Evolutionary conservation across 2,329 filamentous ascomycete species (phyloP).

Genomic region (Fonsecaea multimorphosa): DNA sequence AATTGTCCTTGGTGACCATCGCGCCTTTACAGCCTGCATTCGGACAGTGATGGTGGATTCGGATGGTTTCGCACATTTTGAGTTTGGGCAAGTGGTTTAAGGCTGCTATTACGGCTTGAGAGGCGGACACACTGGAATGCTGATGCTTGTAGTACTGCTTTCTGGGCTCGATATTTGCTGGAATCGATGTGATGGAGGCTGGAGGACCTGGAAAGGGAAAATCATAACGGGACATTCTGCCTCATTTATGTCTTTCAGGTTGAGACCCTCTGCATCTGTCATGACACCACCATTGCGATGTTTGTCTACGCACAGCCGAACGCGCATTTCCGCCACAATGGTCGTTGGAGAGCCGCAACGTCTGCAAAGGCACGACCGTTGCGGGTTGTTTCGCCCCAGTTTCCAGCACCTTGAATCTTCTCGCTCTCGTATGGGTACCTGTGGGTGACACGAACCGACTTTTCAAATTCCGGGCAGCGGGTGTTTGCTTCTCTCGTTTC

Average conservation of each 20-base stretch:
- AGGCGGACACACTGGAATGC: background rate
- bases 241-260: background rate
- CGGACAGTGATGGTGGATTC: conserved; percentile 25
- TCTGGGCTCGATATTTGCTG: background rate
- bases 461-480: background rate
- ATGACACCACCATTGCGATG: background rate
- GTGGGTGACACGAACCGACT: conserved; percentile 12
- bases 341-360: background rate
- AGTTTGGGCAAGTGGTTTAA: background rate
- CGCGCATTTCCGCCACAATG: background rate
- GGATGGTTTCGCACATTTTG: conserved; percentile 30
- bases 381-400: background rate
- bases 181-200: background rate
- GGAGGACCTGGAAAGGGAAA: background rate
- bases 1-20: conserved; percentile 6
- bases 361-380: background rate
- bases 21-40: conserved; percentile 26
- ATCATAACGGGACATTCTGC: background rate
- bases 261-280: background rate
- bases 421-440: conserved; percentile 3
- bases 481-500: conserved; percentile 14
- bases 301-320: background rate
- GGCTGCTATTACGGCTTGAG: background rate
- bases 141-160: background rate
- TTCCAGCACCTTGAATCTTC: background rate